Evolutionary conservation across 768 basidiomycete genomes (phyloP).

Genomic region (Favolaschia claudopus): DNA sequence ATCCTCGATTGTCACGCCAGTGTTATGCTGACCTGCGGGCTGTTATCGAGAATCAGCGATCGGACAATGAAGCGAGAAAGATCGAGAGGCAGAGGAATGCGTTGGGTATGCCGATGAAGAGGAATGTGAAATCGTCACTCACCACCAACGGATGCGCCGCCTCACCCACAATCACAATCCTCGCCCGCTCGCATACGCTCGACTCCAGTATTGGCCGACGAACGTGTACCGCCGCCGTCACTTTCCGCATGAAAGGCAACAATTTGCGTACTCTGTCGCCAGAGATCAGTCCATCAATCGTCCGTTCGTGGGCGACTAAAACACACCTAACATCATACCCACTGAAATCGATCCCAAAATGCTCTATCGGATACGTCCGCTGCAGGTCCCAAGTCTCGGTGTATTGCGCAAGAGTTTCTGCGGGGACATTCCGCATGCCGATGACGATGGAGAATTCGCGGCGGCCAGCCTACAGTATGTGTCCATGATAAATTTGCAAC

Average conservation of each 20-base stretch:
- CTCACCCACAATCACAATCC: conserved; percentile 63
- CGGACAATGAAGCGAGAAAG: not conserved
- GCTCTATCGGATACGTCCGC: conserved; percentile 38
- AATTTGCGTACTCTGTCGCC: conserved; percentile 42
- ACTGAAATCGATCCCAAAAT: conserved; percentile 41
- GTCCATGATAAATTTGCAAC: no score
- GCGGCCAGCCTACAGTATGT: conserved; percentile 38
- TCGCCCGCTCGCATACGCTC: conserved; percentile 56
- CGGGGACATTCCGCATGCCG: conserved; percentile 12
- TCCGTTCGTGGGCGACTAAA: not conserved
- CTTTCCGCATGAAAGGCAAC: conserved; percentile 35
- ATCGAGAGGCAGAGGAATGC: not conserved
- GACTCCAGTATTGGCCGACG: conserved; percentile 47
- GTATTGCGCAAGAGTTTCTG: conserved; percentile 29
- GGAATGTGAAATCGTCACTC: no score
- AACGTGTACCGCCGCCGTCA: conserved; percentile 40
- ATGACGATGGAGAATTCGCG: conserved; percentile 28
- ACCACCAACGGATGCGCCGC: conserved; percentile 66
- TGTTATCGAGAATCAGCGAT: conserved; percentile 29
- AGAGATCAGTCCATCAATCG: no score
- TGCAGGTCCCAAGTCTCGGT: conserved; percentile 43
- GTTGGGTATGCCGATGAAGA: not conserved
- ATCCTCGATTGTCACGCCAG: conserved; percentile 66
- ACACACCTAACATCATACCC: conserved; percentile 47
- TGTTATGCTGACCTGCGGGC: conserved; percentile 63